Conservation (phyloP, 768 basidiomycete genomes). For the Leucocoprinus sp. region DNA sequence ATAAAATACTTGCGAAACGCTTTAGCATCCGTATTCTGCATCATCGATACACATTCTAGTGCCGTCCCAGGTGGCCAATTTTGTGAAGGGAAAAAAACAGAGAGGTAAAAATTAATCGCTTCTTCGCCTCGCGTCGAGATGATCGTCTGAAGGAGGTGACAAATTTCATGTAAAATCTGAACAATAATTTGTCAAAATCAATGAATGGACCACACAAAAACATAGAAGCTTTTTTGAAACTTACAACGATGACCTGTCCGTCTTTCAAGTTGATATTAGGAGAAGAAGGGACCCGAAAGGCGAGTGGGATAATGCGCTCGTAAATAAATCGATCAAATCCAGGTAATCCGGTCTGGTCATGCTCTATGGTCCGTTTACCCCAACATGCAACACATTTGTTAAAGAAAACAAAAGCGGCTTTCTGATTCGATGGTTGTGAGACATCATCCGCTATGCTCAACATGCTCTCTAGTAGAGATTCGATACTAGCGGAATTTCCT, state of each 20-base stretch:
- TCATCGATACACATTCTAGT: constrained; percentile 67
- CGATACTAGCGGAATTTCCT: constrained; percentile 53
- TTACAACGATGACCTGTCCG: constrained; percentile 75
- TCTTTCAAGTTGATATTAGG: constrained; percentile 85
- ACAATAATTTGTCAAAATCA: background rate
- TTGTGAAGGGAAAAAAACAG: constrained; percentile 80
- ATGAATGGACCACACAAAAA: background rate
- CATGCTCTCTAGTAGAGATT: constrained; percentile 69
- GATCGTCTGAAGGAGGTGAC: constrained; percentile 73
- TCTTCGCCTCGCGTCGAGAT: constrained; percentile 74
- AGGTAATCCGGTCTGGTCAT: constrained; percentile 43
- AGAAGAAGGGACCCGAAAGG: constrained; percentile 72
- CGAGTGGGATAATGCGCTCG: constrained; percentile 71
- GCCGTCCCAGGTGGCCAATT: constrained; percentile 77
- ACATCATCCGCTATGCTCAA: constrained; percentile 65
- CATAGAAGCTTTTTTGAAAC: constrained; percentile 21
- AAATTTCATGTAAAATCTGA: constrained; percentile 87
- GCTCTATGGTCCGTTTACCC: constrained; percentile 40
- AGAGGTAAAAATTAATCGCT: constrained; percentile 71
- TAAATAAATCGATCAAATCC: constrained; percentile 94
- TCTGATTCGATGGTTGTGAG: constrained; percentile 70
- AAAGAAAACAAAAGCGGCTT: constrained; percentile 75
- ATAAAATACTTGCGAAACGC: constrained; percentile 81
- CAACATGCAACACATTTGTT: constrained; percentile 57
- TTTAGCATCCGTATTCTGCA: constrained; percentile 68